These are phyloP conservation scores for Uncinocarpus reesii DNA, from an alignment of 2,329 filamentous ascomycete genomes.

Conservation along the genomic window DNA sequence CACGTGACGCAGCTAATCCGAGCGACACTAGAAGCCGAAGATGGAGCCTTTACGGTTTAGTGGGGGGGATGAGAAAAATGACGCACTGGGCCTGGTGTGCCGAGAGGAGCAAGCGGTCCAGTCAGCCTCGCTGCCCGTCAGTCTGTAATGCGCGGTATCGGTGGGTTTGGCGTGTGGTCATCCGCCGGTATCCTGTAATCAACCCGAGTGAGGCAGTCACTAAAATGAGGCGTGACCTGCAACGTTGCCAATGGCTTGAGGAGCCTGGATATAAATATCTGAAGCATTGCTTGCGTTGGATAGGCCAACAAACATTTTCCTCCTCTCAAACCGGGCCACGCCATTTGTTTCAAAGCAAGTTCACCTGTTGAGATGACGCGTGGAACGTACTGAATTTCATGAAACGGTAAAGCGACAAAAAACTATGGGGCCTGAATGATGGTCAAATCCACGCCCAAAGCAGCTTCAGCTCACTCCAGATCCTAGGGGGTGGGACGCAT, in stretches of 20 bases:
- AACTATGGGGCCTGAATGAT: too few relatives aligned
- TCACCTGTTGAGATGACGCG: too few relatives aligned
- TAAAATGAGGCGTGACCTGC: neutral
- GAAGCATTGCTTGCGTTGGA: neutral
- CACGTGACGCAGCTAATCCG: neutral
- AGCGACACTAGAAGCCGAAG: neutral
- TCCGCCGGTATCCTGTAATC: constrained; percentile 1
- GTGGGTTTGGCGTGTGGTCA: neutral
- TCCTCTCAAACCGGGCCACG: too few relatives aligned
- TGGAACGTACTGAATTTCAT: too few relatives aligned
- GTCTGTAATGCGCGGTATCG: neutral
- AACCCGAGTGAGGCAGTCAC: neutral
- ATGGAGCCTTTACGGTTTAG: neutral
- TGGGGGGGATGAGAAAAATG: constrained; percentile 6
- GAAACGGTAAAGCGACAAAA: too few relatives aligned
- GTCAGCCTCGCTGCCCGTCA: constrained; percentile 1
- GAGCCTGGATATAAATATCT: neutral
- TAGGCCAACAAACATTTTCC: too few relatives aligned
- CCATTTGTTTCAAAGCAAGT: too few relatives aligned
- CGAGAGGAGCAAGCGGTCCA: neutral
- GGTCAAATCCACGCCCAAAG: too few relatives aligned
- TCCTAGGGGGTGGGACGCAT: neutral
- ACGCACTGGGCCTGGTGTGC: constrained; percentile 3
- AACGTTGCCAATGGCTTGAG: neutral
- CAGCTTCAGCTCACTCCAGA: neutral